Evolutionary conservation across 306 rosid genomes (phyloP).

Genomic region (Citrullus amarus): DNA sequence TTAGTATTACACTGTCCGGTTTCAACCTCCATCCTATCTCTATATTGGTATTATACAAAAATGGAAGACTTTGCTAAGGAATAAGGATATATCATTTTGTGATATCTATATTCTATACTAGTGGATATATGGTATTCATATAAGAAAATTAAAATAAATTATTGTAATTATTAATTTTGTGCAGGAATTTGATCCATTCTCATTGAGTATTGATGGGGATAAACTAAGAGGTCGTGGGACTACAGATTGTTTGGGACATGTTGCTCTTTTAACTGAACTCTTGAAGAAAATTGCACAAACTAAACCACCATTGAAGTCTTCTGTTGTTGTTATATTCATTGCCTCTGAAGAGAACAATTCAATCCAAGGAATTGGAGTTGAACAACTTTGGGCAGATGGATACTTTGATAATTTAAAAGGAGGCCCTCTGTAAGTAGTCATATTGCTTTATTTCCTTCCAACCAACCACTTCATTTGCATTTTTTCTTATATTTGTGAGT

Average conservation of each 20-base stretch:
- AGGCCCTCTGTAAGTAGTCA: slow-evolving; percentile 64
- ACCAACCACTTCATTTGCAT: not conserved
- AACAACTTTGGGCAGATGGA: slow-evolving; percentile 69
- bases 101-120: too few relatives aligned
- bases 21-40: too few relatives aligned
- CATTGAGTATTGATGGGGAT: slow-evolving; percentile 73
- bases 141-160: too few relatives aligned
- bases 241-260: slow-evolving; percentile 91
- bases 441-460: not conserved
- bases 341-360: slow-evolving; percentile 89
- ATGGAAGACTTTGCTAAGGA: too few relatives aligned
- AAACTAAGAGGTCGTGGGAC: slow-evolving; percentile 90
- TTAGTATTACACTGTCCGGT: too few relatives aligned
- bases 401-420: slow-evolving; percentile 51
- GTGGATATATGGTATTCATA: too few relatives aligned
- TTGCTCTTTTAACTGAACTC: slow-evolving; percentile 75
- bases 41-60: too few relatives aligned
- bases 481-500: too few relatives aligned
- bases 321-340: slow-evolving; percentile 77
- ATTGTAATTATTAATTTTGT: not conserved
- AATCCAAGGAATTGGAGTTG: slow-evolving; percentile 71
- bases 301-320: slow-evolving; percentile 55
- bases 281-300: slow-evolving; percentile 66
- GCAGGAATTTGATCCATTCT: slow-evolving; percentile 91
- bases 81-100: too few relatives aligned